A percentile compares a stretch with the other conserved stretches of the same genome.
These are phyloP conservation scores for Gnetum montanum DNA, from an alignment of 75 land plant species.

Conservation along the genomic window DNA sequence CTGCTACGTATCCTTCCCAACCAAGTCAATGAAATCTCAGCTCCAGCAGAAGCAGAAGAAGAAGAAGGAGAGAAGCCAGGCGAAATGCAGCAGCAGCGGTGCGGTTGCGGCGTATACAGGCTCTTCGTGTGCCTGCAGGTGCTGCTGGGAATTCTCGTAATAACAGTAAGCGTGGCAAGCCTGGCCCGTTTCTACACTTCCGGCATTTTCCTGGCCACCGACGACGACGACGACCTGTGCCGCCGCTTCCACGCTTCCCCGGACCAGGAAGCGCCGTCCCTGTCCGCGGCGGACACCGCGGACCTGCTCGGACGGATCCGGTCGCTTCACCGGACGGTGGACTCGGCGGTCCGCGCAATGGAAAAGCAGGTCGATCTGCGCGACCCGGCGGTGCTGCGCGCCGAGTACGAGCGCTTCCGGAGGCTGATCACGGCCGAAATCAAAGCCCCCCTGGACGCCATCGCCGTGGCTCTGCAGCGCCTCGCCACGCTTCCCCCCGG, in stretches of 20 bases:
- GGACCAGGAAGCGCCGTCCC: slow-evolving; percentile 16
- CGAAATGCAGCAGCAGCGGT: too few species aligned
- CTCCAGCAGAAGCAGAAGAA: too few species aligned
- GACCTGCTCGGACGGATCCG: slow-evolving; percentile 35
- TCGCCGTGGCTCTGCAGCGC: slow-evolving; percentile 41
- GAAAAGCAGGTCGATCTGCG: slow-evolving; percentile 16
- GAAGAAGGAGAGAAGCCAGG: too few species aligned
- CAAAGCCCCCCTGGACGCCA: slow-evolving; percentile 36
- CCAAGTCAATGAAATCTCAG: too few species aligned
- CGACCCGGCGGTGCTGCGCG: slow-evolving; percentile 7
- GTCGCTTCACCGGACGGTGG: slow-evolving; percentile 40
- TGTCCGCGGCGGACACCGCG: slow-evolving; percentile 29
- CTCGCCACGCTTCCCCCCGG: slow-evolving; percentile 25
- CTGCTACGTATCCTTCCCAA: too few species aligned
- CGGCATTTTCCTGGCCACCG: slow-evolving; percentile 25
- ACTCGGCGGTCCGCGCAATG: slow-evolving; percentile 25
- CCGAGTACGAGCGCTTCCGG: slow-evolving; percentile 12
- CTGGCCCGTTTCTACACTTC: slow-evolving; percentile 40
- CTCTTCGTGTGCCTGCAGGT: slow-evolving; percentile 39
- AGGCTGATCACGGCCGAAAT: slow-evolving; percentile 47
- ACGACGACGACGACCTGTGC: slow-evolving; percentile 34
- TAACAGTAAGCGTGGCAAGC: slow-evolving; percentile 47
- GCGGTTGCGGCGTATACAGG: slow-evolving; percentile 17
- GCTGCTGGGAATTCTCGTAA: slow-evolving; percentile 38
- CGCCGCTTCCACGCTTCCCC: slow-evolving; percentile 23